Conservation (phyloP, 768 basidiomycete genomes). For the Tylopilus sp. region DNA sequence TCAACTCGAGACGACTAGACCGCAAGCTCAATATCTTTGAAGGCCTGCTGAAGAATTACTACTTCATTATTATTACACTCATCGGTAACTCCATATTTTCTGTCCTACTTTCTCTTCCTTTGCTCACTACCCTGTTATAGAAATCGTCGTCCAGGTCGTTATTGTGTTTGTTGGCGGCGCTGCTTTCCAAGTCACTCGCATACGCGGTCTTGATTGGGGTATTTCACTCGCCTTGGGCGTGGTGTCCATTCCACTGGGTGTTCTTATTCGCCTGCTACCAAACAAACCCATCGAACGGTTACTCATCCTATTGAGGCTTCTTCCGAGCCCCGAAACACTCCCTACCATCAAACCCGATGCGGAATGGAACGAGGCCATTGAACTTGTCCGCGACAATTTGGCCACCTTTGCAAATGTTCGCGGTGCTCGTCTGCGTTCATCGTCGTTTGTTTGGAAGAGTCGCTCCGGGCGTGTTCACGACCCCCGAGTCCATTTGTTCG, state of each 20-base stretch:
- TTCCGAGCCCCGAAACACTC: conserved; percentile 58
- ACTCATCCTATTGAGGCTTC: conserved; percentile 52
- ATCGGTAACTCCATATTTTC: conserved; percentile 56
- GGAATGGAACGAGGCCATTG: conserved; percentile 77
- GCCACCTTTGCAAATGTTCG: conserved; percentile 77
- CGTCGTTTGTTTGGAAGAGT: conserved; percentile 81
- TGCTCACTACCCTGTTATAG: conserved; percentile 39
- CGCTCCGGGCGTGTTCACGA: conserved; percentile 58
- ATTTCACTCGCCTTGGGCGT: conserved; percentile 86
- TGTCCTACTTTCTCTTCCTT: conserved; percentile 1
- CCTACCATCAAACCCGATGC: conserved; percentile 61
- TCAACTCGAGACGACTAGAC: conserved; percentile 89
- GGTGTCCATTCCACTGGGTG: conserved; percentile 86
- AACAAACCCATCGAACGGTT: conserved; percentile 72
- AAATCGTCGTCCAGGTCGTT: conserved; percentile 80
- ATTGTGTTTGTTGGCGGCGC: conserved; percentile 91
- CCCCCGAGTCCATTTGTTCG: conserved; percentile 43
- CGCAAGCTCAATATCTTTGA: conserved; percentile 85
- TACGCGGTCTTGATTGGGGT: conserved; percentile 87
- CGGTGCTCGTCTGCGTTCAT: conserved; percentile 84
- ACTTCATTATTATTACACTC: conserved; percentile 79
- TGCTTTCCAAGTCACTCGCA: conserved; percentile 83
- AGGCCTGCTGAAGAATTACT: conserved; percentile 73
- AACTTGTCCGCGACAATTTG: conserved; percentile 83
- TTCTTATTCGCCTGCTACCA: conserved; percentile 74